phyloP scores from a whole-genome alignment of 148 eudicot genomes.

The Chenopodium quinoa region DNA sequence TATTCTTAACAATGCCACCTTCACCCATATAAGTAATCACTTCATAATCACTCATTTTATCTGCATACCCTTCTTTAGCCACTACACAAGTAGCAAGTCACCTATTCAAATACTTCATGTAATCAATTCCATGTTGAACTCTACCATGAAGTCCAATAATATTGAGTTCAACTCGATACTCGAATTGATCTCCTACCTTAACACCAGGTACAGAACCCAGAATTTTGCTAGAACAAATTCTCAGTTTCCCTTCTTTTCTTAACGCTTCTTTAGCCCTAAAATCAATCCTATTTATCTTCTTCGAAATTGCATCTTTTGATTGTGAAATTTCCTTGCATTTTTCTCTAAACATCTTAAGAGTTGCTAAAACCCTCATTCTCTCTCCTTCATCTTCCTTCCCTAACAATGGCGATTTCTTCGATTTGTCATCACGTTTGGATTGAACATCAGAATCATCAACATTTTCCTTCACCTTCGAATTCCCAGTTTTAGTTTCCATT shows the following conservation, averaged over 20 bases:
- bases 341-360: neutral
- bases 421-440: neutral
- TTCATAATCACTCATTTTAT: conserved; percentile 21
- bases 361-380: neutral
- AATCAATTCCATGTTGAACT: conserved; percentile 41
- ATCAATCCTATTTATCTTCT: conserved; percentile 7
- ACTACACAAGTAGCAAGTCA: conserved; percentile 46
- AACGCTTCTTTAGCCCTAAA: neutral
- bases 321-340: neutral
- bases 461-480: too few species aligned
- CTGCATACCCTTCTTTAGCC: conserved; percentile 37
- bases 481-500: neutral
- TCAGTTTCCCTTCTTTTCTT: neutral
- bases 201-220: conserved; percentile 34
- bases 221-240: too few species aligned
- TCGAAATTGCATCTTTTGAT: neutral
- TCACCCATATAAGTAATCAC: conserved; percentile 41
- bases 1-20: conserved; percentile 36
- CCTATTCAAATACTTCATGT: neutral
- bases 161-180: conserved; percentile 38
- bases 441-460: too few species aligned
- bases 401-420: neutral
- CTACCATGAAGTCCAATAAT: conserved; percentile 46
- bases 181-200: conserved; percentile 46
- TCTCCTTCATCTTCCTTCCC: neutral